phyloP scores from a whole-genome alignment of 768 basidiomycete species.

The Suillus alpinus region DNA sequence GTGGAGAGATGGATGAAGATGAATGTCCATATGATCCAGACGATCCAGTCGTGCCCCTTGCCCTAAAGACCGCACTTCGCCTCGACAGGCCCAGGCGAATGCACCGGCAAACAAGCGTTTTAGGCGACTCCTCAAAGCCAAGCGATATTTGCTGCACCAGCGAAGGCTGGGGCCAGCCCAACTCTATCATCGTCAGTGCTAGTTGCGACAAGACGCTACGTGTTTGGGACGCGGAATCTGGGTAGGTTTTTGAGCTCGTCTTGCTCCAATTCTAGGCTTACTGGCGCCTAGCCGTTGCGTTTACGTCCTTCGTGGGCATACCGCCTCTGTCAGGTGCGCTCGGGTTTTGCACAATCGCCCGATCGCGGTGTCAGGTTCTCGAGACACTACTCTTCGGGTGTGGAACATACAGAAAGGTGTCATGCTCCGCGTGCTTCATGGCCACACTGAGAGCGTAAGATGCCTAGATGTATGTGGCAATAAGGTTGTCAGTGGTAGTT shows the following conservation, averaged over 20 bases:
- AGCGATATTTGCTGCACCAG: conserved; percentile 64
- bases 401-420: conserved; percentile 91
- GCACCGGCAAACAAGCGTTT: conserved; percentile 6
- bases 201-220: conserved; percentile 91
- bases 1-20: conserved; percentile 5
- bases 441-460: conserved; percentile 79
- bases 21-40: background rate
- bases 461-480: conserved; percentile 87
- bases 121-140: conserved; percentile 31
- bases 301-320: conserved; percentile 81
- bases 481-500: conserved; percentile 85
- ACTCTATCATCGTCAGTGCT: conserved; percentile 81
- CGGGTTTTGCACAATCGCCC: conserved; percentile 85
- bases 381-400: conserved; percentile 81
- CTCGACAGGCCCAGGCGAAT: conserved; percentile 30
- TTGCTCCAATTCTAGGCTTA: conserved; percentile 5
- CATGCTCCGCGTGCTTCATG: conserved; percentile 60
- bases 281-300: conserved; percentile 51
- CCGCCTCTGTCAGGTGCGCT: conserved; percentile 89
- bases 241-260: conserved; percentile 43
- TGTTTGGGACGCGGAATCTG: conserved; percentile 90
- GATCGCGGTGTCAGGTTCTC: conserved; percentile 84
- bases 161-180: conserved; percentile 87
- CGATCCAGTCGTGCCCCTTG: conserved; percentile 16
- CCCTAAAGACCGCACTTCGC: conserved; percentile 51